Evolutionary conservation across 257 asterid species (phyloP).

Genomic region (Nicotiana undulata): DNA sequence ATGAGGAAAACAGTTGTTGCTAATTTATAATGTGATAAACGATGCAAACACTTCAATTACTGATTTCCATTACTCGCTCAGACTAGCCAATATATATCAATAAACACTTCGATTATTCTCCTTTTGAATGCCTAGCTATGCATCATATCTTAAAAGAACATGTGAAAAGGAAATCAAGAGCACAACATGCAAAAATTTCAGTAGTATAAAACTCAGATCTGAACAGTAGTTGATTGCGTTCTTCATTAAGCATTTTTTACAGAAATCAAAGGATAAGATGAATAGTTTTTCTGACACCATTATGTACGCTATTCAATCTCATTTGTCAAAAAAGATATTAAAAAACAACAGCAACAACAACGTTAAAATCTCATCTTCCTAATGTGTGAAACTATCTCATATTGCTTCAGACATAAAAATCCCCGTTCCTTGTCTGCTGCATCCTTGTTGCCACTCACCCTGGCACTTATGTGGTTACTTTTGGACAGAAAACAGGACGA

Average conservation of each 20-base stretch:
- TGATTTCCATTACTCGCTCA: neutral
- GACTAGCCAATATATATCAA: neutral
- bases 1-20: neutral
- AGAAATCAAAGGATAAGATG: too few species aligned
- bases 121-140: neutral
- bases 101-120: neutral
- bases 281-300: too few species aligned
- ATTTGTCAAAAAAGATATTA: neutral
- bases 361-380: neutral
- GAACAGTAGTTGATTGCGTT: too few species aligned
- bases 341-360: neutral
- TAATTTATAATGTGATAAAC: neutral
- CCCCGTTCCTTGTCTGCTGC: neutral
- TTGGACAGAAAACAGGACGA: neutral
- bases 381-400: neutral
- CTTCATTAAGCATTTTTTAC: too few species aligned
- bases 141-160: neutral
- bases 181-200: neutral
- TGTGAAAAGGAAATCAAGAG: neutral
- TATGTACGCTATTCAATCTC: neutral
- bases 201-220: too few species aligned
- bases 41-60: neutral
- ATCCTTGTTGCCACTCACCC: neutral
- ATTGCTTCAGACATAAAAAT: neutral
- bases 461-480: neutral